phyloP scores from a whole-genome alignment of 202 grass and related monocot genomes.

The Eragrostis tef region DNA sequence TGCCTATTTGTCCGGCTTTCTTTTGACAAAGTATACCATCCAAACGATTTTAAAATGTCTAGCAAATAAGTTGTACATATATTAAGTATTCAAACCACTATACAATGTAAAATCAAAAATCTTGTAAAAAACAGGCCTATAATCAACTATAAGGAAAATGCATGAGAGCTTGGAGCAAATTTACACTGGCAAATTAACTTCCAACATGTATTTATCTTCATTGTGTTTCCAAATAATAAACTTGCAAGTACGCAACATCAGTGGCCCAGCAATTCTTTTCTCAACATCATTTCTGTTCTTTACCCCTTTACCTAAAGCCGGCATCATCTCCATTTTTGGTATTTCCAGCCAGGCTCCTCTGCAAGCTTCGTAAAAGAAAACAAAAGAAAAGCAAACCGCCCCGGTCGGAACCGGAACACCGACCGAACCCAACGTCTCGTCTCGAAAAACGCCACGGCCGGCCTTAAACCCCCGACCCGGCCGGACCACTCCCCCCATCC shows the following conservation, averaged over 20 bases:
- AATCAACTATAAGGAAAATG: too few species aligned
- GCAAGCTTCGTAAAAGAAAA: conserved; percentile 28
- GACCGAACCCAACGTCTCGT: neutral
- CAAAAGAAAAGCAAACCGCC: neutral
- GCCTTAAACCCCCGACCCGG: conserved; percentile 39
- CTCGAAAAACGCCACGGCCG: neutral
- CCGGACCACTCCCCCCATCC: neutral
- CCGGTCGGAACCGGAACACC: neutral
- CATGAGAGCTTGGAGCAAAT: too few species aligned
- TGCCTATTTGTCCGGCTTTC: too few species aligned
- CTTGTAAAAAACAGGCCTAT: too few species aligned
- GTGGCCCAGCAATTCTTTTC: neutral
- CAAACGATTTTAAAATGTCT: too few species aligned
- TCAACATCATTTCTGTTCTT: neutral
- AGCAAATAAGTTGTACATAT: too few species aligned
- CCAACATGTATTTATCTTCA: too few species aligned
- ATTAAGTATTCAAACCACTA: too few species aligned
- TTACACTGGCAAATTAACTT: too few species aligned
- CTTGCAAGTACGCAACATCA: neutral
- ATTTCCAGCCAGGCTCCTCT: neutral
- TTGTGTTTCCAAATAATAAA: too few species aligned
- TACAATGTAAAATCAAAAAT: too few species aligned
- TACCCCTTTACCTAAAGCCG: neutral
- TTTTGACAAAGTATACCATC: too few species aligned
- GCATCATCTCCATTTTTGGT: neutral